phyloP scores from a whole-genome alignment of 345 rosid genomes.

The Jatropha curcas region DNA sequence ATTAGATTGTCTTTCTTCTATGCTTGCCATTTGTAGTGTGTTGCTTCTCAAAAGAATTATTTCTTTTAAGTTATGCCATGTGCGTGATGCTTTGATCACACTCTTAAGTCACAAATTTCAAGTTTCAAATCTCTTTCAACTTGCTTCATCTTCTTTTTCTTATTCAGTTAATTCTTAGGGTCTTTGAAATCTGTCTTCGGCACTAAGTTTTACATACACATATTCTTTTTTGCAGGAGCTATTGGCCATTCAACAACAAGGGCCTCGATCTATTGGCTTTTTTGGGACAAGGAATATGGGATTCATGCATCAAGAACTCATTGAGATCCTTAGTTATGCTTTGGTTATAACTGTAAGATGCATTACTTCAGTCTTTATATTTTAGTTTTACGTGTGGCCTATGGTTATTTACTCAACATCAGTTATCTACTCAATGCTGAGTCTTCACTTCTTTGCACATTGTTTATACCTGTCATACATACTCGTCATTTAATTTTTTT shows the following conservation, averaged over 20 bases:
- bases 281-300: conserved; percentile 99
- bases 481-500: too few relatives aligned
- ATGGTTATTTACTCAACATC: conserved; percentile 6
- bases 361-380: conserved; percentile 7
- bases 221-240: conserved; percentile 64
- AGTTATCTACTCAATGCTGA: background rate
- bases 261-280: conserved; percentile 95
- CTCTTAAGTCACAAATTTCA: background rate
- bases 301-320: conserved; percentile 97
- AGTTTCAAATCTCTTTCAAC: background rate
- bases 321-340: conserved; percentile 99
- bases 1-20: background rate
- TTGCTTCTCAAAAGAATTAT: background rate
- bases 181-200: background rate
- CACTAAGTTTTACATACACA: background rate
- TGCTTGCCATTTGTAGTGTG: too few relatives aligned
- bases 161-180: background rate
- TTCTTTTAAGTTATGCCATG: background rate
- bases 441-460: too few relatives aligned
- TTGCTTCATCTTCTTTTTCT: background rate
- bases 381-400: background rate
- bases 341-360: conserved; percentile 91
- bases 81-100: background rate
- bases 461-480: too few relatives aligned
- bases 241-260: conserved; percentile 98